Base-by-base conservation (phyloP, 192 early-diverging fungal genomes). In the Coemansia sp. region DNA sequence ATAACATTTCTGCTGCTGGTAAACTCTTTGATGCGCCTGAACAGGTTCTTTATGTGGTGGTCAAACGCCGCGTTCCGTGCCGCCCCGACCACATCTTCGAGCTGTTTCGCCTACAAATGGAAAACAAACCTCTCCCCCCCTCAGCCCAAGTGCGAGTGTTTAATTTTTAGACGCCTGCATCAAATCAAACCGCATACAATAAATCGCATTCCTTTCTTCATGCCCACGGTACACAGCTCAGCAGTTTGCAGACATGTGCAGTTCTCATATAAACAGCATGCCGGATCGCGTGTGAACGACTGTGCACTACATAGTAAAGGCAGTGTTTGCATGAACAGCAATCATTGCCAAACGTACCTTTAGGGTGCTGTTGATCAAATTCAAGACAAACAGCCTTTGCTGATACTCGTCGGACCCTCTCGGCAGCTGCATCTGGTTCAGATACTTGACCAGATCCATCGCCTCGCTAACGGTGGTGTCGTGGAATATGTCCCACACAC, bases 11-110 rank as follows among this genome's bases (percentile, higher is more conserved):
- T 23, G 45, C 36, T 42, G 54, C 34, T 35, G 1, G 43, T 59
- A 46, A 23, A 36, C 29, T 41, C 35, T 20, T 60, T 41, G 29
- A 81, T 65, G 48, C 63, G 65, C 13, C 40, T 57, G 41, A 81
- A 70, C 67, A 81, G 57, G 19, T 41, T 41, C 46, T 63, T 67
- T 58, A 73, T 73, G 66, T 81, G 79, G 34, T 65, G 54, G 46
- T 70, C 70, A 62, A 75, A 58, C 35, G 79, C 73, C 17, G 52
- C 63, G 40, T 49, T 62, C 56, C 67, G 79, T 14, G 79, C 74
- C 56, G 63, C 48, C 1, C 52, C 59, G 34, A 67, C 53, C 59
- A 75, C 41, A 20, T 34, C 22, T n/a, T 53, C 67, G 38, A 63
- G 25, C 61, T 70, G 73, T 4, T 66, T 70, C 22, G 41, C 79